Conservation (phyloP, 148 eudicot genomes). For the Simmondsia chinensis region DNA sequence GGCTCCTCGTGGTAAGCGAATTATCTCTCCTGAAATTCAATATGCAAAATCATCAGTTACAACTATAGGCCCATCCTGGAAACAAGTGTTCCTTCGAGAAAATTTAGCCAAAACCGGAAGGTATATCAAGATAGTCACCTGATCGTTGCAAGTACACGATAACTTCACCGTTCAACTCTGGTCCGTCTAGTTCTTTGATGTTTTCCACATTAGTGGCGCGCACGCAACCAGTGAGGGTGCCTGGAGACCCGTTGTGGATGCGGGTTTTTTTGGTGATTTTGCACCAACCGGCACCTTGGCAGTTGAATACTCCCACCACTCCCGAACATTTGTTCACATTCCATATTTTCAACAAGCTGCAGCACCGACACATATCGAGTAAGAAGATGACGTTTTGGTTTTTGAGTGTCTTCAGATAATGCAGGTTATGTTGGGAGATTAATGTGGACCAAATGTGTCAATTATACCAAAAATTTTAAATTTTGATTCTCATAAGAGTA, state of each 20-base stretch:
- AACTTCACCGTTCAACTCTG: slow-evolving; percentile 66
- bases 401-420: no score
- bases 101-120: not conserved
- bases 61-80: not conserved
- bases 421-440: no score
- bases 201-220: slow-evolving; percentile 56
- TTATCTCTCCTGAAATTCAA: slow-evolving; percentile 41
- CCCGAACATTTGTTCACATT: slow-evolving; percentile 81
- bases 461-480: no score
- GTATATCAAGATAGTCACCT: slow-evolving; percentile 20
- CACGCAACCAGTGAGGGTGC: slow-evolving; percentile 56
- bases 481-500: no score
- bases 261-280: slow-evolving; percentile 65
- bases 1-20: slow-evolving; percentile 52
- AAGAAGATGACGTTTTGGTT: no score
- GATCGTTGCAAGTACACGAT: slow-evolving; percentile 52
- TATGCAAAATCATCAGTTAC: not conserved
- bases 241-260: slow-evolving; percentile 76
- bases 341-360: slow-evolving; percentile 91
- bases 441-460: no score
- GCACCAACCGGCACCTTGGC: slow-evolving; percentile 99
- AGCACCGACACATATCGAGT: no score
- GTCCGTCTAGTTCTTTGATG: slow-evolving; percentile 50
- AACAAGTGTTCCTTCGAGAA: not conserved
- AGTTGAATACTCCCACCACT: slow-evolving; percentile 88